Evolutionary conservation across 2,329 filamentous ascomycete genomes (phyloP), one percentile per base, ranked within the genome.

Genomic region (Colletotrichum sp.): DNA sequence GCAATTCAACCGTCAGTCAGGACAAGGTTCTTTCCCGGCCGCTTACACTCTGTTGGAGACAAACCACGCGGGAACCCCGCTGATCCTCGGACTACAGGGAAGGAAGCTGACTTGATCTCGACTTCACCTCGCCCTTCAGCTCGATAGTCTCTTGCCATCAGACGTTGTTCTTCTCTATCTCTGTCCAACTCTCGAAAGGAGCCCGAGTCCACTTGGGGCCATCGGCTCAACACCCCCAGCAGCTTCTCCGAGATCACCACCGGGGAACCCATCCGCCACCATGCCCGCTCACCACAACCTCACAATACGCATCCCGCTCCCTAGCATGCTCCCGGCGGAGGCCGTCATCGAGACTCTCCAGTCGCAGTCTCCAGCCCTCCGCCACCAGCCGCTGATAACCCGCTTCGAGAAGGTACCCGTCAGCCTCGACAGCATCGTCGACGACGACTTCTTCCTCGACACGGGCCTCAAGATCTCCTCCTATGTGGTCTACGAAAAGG

Each of bases 231-330:
- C 39, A n/a, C 18, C 18, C 39, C 39, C 18, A 43, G 39, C 39
- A 66, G 36, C 52, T 24, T 4, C 28, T 48, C 36, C 21, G 36
- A 66, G 26, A 55, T 13, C 26, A 15, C 21, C 67, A 28, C 67
- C 24, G 28, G 26, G 57, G 5, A 34, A 26, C 66, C 28, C 28
- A 21, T 36, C 60, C 52, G 15, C 28, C 71, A 67, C 57, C 43
- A 76, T 72, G 75, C 80, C 81, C n/a, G 77, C 74, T 74, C 76
- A 78, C 18, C 80, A 85, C 74, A 77, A 80, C 28, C 81, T 88
- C 76, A 82, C 81, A 71, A 84, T 88, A 48, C 81, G 84, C 66
- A 81, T 86, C 67, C 85, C 87, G 15, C 81, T 89, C n/a, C 87
- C 87, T 21, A 78, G 83, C 36, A 80, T 79, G 55, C 79, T 88